Evolutionary conservation across 2,329 filamentous ascomycete species (phyloP), one percentile per base, ranked within the genome.

Genomic region (Leptographium radiaticola): DNA sequence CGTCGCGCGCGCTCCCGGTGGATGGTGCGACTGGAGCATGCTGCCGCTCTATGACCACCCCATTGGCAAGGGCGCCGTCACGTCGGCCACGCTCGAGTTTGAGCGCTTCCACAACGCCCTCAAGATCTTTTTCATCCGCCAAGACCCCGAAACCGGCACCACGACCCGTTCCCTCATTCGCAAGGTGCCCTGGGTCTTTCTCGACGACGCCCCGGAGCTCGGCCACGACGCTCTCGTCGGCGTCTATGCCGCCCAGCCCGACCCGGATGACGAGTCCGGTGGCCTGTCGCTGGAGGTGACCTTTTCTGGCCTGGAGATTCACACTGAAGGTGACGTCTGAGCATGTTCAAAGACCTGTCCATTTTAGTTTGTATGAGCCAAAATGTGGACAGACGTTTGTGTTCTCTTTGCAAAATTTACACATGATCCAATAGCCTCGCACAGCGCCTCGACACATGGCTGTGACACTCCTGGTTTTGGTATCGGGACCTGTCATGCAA

Each of bases 111-210:
- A 57, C 33, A 54, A 59, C 16, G 55, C 57, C 6, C 55, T 59
- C 15, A 53, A 51, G 47, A 31, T 59, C 7, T 59, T 55, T 52
- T 34, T 53, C 15, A 13, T 54, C 20, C 45, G 44, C 20, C 39
- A n/a, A 30, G 12, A n/a, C 38, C 36, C n/a, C 34, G 13, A 34
- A 2, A 33, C 34, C 18, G 34, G 30, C 12, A 18, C 18, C 20
- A 30, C 30, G 30, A 16, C 25, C 34, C 34, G 34, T 6, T 13
- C 9, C 2, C 44, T 59, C 2, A 52, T 59, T 25, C 56, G 57
- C 45, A 56, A 59, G 56, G 56, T 59, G 42, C 57, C 57, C n/a
- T 59, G 57, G 57, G 56, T 58, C 4, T 59, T 59, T 13, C 49
- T 59, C 13, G 53, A 53, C 34, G 51, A 56, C 50, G 56, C 16